Conservation (phyloP, 495 filamentous ascomycete species). For the Penicillium soppii region DNA sequence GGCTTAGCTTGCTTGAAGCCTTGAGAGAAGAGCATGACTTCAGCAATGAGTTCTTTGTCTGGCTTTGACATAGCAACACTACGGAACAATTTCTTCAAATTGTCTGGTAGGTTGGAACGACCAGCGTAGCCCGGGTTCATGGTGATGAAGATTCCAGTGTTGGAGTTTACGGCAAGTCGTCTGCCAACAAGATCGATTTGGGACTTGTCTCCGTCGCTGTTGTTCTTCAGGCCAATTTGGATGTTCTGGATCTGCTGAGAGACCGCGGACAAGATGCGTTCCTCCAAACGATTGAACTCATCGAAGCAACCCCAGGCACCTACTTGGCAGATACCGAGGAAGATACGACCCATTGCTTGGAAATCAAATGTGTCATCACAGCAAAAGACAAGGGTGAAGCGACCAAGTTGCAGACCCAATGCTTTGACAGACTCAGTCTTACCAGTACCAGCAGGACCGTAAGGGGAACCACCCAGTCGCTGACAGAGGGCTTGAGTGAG, state of each 20-base stretch:
- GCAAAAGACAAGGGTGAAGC: constrained; percentile 97
- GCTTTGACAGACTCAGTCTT: constrained; percentile 99
- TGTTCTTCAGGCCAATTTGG: constrained; percentile 86
- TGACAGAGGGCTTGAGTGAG: constrained; percentile 95
- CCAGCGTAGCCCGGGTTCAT: constrained; percentile 99
- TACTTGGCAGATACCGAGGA: constrained; percentile 98
- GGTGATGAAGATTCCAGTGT: constrained; percentile 98
- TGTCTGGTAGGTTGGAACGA: constrained; percentile 95
- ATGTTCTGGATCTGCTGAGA: constrained; percentile 99
- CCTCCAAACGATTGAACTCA: constrained; percentile 97
- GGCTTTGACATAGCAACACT: constrained; percentile 99
- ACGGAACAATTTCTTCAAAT: constrained; percentile 97
- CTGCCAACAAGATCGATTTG: constrained; percentile 93
- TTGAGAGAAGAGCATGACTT: constrained; percentile 99
- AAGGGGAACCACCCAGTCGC: constrained; percentile 92
- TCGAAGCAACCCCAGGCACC: constrained; percentile 99
- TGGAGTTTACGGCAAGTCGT: constrained; percentile 79
- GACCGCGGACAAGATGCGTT: constrained; percentile 94
- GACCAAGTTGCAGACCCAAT: constrained; percentile 89
- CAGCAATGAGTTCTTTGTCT: constrained; percentile 97
- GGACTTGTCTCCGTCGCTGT: constrained; percentile 70
- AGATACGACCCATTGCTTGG: constrained; percentile 99
- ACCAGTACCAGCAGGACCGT: constrained; percentile 97
- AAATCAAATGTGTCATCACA: constrained; percentile 99
- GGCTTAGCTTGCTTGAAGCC: constrained; percentile 94